Base-by-base conservation (phyloP, 2,329 filamentous ascomycete genomes). In the Penicillium psychrosexuale region DNA sequence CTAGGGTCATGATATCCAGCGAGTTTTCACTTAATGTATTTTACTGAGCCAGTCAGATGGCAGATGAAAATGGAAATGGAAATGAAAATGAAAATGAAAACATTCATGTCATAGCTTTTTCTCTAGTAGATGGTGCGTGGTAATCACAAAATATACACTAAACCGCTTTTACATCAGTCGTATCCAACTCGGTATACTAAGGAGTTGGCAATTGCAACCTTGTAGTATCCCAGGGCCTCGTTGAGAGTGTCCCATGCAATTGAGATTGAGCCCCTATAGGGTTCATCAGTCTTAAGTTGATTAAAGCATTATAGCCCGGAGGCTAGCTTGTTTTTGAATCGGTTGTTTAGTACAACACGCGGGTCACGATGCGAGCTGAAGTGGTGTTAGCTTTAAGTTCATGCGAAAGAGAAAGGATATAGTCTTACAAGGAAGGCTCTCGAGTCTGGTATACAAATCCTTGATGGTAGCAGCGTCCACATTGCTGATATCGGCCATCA, bases 401-500 rank as follows among this genome's bases (percentile, higher is more conserved):
- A 40, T 17, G 37, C 19, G 28, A 36, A 8, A n/a, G 34, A 28
- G 28, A 22, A 22, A 22, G 3, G 30, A 28, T 8, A 9, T 9
- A 3, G n/a, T 77, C 87, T 80, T 82, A 90, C 89, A 92, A 75
- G 82, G 86, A 60, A 97, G 81, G 56, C 82, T 83, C 73, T 97
- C 91, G 37, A 99, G 80, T 67, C 82, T 87, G 64, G 93, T 88
- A 63, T 88, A 91, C 51, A 99, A 85, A 57, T 91, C 86, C 76
- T 90, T 92, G 72, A 97, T 91, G 68, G 96, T 88, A 38, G 80
- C 81, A 47, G 84, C 82, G 68, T 88, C 85, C 65, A 97, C 91
- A 59, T 89, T 85, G 77, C 91, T 96, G 67, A 99, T 89, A 78
- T 99, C 94, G 8, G 94, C 94, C 92, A 99, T 97, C 60, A 99